Percentiles rank a stretch among this genome's conserved stretches.
Conservation (phyloP, 768 basidiomycete species). For the Leccinum truebloodii region DNA sequence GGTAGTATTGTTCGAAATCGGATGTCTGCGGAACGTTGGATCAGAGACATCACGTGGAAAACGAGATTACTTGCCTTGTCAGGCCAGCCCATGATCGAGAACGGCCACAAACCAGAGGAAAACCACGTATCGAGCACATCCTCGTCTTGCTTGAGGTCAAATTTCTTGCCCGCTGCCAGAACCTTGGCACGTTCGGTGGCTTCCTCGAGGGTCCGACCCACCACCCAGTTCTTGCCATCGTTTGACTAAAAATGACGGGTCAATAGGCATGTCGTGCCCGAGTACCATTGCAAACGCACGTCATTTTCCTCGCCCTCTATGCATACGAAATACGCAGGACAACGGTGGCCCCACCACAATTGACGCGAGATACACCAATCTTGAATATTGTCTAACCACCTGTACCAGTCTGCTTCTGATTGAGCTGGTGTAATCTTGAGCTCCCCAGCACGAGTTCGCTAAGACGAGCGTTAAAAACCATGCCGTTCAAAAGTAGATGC, state of each 20-base stretch:
- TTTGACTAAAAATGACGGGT: conserved; percentile 41
- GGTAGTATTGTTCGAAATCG: conserved; percentile 84
- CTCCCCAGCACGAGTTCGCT: conserved; percentile 91
- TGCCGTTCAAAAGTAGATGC: background rate
- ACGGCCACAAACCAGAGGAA: conserved; percentile 96
- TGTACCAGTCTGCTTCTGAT: conserved; percentile 93
- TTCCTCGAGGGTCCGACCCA: conserved; percentile 76
- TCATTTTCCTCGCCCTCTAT: conserved; percentile 77
- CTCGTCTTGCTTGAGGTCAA: conserved; percentile 87
- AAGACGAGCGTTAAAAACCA: background rate
- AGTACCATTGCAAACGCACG: conserved; percentile 38
- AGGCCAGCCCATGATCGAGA: conserved; percentile 97
- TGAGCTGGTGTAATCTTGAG: conserved; percentile 78
- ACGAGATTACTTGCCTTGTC: conserved; percentile 57
- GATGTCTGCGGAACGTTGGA: conserved; percentile 38
- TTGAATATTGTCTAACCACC: conserved; percentile 93
- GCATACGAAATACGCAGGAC: conserved; percentile 89
- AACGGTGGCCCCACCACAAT: conserved; percentile 98
- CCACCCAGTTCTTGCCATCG: conserved; percentile 88
- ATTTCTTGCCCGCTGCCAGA: conserved; percentile 61
- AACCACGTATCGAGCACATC: conserved; percentile 99
- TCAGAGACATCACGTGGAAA: conserved; percentile 3
- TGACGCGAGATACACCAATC: conserved; percentile 99
- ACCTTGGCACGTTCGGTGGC: conserved; percentile 73
- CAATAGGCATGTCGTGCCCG: background rate